A percentile compares a stretch with the other conserved stretches of the same genome.
These are phyloP conservation scores for Hymenoscyphus linearis DNA, from an alignment of 2,329 filamentous ascomycete genomes.

Conservation along the genomic window DNA sequence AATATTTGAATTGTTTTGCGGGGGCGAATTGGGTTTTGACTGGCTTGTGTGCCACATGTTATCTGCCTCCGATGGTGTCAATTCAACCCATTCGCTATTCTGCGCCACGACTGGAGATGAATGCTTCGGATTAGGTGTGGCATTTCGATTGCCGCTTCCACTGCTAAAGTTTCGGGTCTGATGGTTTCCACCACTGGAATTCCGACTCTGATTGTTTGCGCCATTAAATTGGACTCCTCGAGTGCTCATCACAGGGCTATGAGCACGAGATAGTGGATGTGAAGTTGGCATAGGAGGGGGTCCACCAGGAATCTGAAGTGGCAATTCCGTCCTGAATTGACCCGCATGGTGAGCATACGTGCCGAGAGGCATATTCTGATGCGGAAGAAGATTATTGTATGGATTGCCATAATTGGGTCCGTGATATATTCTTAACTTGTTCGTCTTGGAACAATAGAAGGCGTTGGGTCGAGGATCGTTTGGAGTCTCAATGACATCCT, in stretches of 20 bases:
- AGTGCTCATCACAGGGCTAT: slow-evolving; percentile 1
- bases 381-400: slow-evolving; percentile 43
- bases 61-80: slow-evolving; percentile 1
- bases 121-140: neutral
- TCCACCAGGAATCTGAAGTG: slow-evolving; percentile 32
- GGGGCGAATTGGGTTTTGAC: neutral
- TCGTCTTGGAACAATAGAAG: slow-evolving; percentile 49
- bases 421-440: slow-evolving; percentile 52
- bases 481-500: slow-evolving; percentile 48
- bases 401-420: slow-evolving; percentile 51
- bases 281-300: slow-evolving; percentile 8
- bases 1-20: neutral
- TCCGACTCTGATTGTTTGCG: neutral
- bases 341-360: slow-evolving; percentile 22
- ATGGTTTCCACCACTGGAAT: neutral
- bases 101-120: neutral
- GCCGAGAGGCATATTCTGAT: slow-evolving; percentile 36
- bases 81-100: slow-evolving; percentile 4
- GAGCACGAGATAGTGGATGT: neutral
- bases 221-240: neutral
- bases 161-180: neutral
- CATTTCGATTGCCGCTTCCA: neutral
- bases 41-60: slow-evolving; percentile 8
- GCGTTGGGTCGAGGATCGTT: slow-evolving; percentile 54
- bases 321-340: slow-evolving; percentile 21